Evolutionary conservation across 768 basidiomycete genomes (phyloP), one percentile per base, ranked within the genome.

Genomic region (Sistotremastrum niveocremeum): DNA sequence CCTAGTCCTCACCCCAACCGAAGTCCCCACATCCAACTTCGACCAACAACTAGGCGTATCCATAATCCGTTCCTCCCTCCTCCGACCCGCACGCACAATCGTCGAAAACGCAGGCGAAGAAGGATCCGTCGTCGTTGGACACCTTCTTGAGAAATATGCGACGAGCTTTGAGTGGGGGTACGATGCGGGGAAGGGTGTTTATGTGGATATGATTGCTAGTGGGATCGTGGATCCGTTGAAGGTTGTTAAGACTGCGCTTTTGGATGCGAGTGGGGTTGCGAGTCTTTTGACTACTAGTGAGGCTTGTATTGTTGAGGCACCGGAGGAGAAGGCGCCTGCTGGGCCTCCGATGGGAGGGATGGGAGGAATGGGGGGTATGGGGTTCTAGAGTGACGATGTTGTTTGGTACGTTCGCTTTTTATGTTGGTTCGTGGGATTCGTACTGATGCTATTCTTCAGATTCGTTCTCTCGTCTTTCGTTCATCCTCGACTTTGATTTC

Each of bases 171-270:
- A 69, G 8, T 79, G 76, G 77, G 86, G 93, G 1, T 95, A 95
- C 65, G 89, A 95, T 53, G 90, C 93, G 29, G 73, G 78, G 57
- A 84, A 82, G 68, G 89, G 87, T 51, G 84, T 93, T 66, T 97
- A 88, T 58, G 79, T 83, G 39, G 88, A 98, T 65, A 91, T 98
- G 90, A 83, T 97, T 67, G 73, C 81, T 62, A 72, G 78, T 31
- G 94, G 94, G 57, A 95, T 98, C 54, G 82, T 97, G 39, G 94
- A 98, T 67, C 93, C 91, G 1, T 69, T 93, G 50, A 94, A 94
- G 77, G 94, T 98, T 43, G 93, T 95, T 43, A 70, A 88, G 56
- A 94, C 90, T 3, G 90, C 90, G 2, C 71, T 97, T 31, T 79
- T 93, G 2, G 93, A 98, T 60, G 93, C 94, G 0, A 70, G 76